Percentiles rank a stretch among this genome's conserved stretches.
Evolutionary conservation across 345 rosid genomes (phyloP).

Genomic region (Eucalyptus coolabah): DNA sequence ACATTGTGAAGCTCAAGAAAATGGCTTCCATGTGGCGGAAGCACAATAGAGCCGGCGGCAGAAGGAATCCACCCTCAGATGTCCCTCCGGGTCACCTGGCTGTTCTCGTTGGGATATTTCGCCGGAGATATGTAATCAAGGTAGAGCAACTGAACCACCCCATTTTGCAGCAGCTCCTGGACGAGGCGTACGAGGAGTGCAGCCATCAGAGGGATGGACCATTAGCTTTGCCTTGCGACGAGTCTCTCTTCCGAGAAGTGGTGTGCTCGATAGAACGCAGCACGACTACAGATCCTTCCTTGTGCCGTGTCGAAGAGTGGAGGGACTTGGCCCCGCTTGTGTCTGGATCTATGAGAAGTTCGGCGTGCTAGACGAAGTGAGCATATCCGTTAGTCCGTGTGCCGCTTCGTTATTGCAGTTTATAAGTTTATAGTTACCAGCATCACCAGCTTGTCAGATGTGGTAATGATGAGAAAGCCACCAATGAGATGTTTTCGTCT

Average conservation of each 20-base stretch:
- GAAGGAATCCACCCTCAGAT: constrained; percentile 10
- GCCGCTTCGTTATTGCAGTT: background rate
- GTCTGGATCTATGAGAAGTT: background rate
- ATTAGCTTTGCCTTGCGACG: constrained; percentile 14
- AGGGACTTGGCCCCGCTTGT: background rate
- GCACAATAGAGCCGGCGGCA: background rate
- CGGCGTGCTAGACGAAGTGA: background rate
- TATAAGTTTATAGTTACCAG: background rate
- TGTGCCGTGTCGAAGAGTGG: background rate
- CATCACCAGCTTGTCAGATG: background rate
- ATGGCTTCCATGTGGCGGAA: constrained; percentile 2
- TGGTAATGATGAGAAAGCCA: background rate
- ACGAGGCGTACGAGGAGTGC: constrained; percentile 8
- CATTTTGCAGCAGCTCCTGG: constrained; percentile 14
- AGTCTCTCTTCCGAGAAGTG: constrained; percentile 12
- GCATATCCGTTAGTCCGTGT: background rate
- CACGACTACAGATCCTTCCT: background rate
- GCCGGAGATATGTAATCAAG: constrained; percentile 9
- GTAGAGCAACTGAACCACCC: constrained; percentile 18
- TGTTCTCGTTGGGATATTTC: constrained; percentile 11
- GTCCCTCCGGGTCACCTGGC: constrained; percentile 20
- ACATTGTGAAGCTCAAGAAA: constrained; percentile 9
- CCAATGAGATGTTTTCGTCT: too few relatives aligned
- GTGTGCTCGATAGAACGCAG: background rate
- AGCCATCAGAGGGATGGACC: constrained; percentile 9